These are phyloP conservation scores for Bjerkandera adusta DNA, from an alignment of 1,284 basidiomycete genomes.

Conservation along the genomic window DNA sequence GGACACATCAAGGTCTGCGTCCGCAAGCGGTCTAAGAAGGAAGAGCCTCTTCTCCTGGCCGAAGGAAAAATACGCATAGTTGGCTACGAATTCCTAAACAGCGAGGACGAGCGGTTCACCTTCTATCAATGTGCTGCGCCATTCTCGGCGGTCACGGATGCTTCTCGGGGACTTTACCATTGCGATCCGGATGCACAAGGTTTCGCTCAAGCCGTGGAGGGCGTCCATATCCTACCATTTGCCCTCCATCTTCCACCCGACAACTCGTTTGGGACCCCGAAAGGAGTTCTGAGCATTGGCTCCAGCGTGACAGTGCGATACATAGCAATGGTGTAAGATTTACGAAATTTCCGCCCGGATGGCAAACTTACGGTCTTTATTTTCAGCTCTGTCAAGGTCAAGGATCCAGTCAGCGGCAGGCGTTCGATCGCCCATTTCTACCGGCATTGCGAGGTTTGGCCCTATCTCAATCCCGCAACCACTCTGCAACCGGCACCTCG, in stretches of 20 bases:
- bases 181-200: slow-evolving; percentile 68
- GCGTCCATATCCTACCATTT: slow-evolving; percentile 77
- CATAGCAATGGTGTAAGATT: slow-evolving; percentile 75
- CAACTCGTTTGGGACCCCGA: slow-evolving; percentile 58
- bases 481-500: slow-evolving; percentile 63
- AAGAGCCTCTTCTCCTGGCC: slow-evolving; percentile 64
- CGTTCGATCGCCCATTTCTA: slow-evolving; percentile 92
- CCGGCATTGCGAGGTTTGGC: slow-evolving; percentile 82
- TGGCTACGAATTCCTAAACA: slow-evolving; percentile 80
- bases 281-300: slow-evolving; percentile 63
- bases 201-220: slow-evolving; percentile 65
- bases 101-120: slow-evolving; percentile 66
- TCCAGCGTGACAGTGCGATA: slow-evolving; percentile 73
- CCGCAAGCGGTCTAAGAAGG: slow-evolving; percentile 55
- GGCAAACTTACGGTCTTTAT: slow-evolving; percentile 11
- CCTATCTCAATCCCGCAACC: slow-evolving; percentile 67
- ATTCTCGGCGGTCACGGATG: slow-evolving; percentile 53
- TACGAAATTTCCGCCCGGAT: slow-evolving; percentile 4
- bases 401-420: slow-evolving; percentile 57
- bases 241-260: slow-evolving; percentile 72
- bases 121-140: slow-evolving; percentile 82
- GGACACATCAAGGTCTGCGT: slow-evolving; percentile 77
- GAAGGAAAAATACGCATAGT: slow-evolving; percentile 84
- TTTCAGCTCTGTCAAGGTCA: slow-evolving; percentile 75
- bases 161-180: slow-evolving; percentile 42